Percentiles rank a stretch among this genome's conserved stretches.
These are phyloP conservation scores for Panaeolus cyanescens DNA, from an alignment of 768 basidiomycete species.

Conservation along the genomic window DNA sequence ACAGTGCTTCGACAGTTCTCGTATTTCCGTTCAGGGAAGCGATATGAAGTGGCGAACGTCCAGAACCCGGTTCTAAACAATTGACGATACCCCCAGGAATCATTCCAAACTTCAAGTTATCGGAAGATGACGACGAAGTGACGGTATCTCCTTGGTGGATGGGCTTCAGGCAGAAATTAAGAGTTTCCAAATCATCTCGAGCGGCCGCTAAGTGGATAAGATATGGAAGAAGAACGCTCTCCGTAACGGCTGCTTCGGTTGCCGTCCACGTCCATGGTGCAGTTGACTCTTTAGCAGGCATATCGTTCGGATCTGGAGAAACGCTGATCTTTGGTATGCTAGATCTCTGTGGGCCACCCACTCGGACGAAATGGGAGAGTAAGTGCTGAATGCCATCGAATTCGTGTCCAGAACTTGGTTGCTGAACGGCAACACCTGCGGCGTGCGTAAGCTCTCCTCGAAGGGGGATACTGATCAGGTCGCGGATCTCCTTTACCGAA, in stretches of 20 bases:
- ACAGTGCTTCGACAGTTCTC: conserved; percentile 46
- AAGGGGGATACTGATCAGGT: conserved; percentile 74
- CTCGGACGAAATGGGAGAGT: conserved; percentile 67
- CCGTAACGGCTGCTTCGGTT: conserved; percentile 69
- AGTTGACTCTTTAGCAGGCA: conserved; percentile 42
- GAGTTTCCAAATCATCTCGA: conserved; percentile 61
- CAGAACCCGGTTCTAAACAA: conserved; percentile 67
- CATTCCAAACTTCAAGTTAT: conserved; percentile 33
- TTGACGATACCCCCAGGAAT: conserved; percentile 75
- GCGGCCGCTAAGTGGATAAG: conserved; percentile 80
- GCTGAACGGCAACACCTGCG: conserved; percentile 42
- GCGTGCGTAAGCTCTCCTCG: conserved; percentile 84
- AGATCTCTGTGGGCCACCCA: conserved; percentile 43
- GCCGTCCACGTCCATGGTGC: conserved; percentile 83
- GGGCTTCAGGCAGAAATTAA: conserved; percentile 59
- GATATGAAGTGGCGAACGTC: conserved; percentile 76
- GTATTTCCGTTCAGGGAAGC: conserved; percentile 71
- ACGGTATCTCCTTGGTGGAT: conserved; percentile 22
- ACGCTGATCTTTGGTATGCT: conserved; percentile 35
- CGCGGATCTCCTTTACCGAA: conserved; percentile 63
- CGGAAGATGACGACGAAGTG: conserved; percentile 12
- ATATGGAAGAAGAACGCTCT: conserved; percentile 73
- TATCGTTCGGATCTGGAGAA: conserved; percentile 40
- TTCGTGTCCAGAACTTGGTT: conserved; percentile 47
- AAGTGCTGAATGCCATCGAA: conserved; percentile 65